Percentiles rank a stretch among this genome's conserved stretches.
These are phyloP conservation scores for Bruguiera gymnorhiza DNA, from an alignment of 345 rosid species.

Conservation along the genomic window DNA sequence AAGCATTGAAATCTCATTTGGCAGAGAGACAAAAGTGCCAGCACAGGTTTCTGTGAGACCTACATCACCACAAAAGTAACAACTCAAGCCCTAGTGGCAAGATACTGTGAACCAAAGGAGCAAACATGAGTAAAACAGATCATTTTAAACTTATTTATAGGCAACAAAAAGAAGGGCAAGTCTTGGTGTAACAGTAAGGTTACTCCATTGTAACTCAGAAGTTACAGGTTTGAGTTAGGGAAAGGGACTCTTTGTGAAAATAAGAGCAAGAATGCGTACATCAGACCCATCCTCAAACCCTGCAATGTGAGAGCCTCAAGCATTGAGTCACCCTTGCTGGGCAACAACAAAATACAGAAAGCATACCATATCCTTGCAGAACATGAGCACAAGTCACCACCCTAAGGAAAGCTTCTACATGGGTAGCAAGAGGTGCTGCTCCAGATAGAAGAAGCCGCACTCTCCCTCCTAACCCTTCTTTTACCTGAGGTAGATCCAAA, in stretches of 20 bases:
- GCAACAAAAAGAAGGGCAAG: too few relatives aligned
- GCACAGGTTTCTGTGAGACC: slow-evolving; percentile 98
- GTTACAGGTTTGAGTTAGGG: too few relatives aligned
- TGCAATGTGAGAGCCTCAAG: too few relatives aligned
- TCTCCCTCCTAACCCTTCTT: slow-evolving; percentile 87
- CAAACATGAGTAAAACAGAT: neutral
- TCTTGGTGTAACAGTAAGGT: too few relatives aligned
- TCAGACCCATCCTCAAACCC: too few relatives aligned
- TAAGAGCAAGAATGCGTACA: too few relatives aligned
- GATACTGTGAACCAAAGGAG: neutral
- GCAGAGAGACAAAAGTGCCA: slow-evolving; percentile 86
- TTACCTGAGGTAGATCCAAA: slow-evolving; percentile 49
- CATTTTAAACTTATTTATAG: neutral
- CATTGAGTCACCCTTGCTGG: neutral
- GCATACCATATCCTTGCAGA: slow-evolving; percentile 94
- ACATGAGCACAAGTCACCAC: slow-evolving; percentile 96
- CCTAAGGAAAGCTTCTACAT: slow-evolving; percentile 81
- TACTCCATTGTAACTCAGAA: too few relatives aligned
- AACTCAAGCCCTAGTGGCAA: slow-evolving; percentile 7
- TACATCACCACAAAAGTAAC: slow-evolving; percentile 21
- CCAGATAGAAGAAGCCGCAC: slow-evolving; percentile 90
- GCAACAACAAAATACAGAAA: slow-evolving; percentile 6
- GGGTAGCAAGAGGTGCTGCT: slow-evolving; percentile 89
- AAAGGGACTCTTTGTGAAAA: too few relatives aligned
- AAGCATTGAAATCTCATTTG: slow-evolving; percentile 70